Evolutionary conservation across 2,329 filamentous ascomycete genomes (phyloP), one percentile per base, ranked within the genome.

Genomic region (Trichothecium roseum): DNA sequence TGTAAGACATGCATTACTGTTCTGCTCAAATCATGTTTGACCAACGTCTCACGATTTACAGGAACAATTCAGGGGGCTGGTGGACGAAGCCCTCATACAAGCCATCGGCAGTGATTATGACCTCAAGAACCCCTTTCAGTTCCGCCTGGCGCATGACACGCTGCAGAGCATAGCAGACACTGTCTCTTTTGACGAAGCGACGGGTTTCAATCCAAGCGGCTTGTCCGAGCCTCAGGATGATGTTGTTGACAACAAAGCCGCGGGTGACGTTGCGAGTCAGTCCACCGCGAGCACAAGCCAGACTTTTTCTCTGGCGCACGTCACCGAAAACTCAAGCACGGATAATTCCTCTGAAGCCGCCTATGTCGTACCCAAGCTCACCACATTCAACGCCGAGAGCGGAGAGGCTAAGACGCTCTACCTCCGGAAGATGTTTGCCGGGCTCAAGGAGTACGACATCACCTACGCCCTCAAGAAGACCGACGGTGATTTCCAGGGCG

Each of bases 171-270:
- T 95, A 12, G 81, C 81, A 35, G 62, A 73, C 20, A 63, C 71
- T 39, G 85, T 82, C 1, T 53, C 63, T 0, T 58, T 62, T 2
- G 81, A 91, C 52, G 84, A 91, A 49, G 72, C 77, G 13, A 78
- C 74, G 8, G 78, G 78, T 0, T 94, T 94, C 50, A 85, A 91
- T 45, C 74, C 84, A 0, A 85, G 82, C 22, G 85, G 82, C 3
- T 74, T 80, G 18, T 72, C 77, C 18, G 71, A 68, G 10, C 47
- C 29, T 9, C 34, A 30, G 3, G 59, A 54, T 14, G 48, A 43
- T 12, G 17, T 17, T 34, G 30, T 14, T 40, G 41, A 48, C 15
- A 18, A 24, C 3, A 34, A 14, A 10, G 18, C 37, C n/a, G 45
- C 46, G 3, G 42, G 38, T n/a, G 45, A 48, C 17, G 46, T 43